Evolutionary conservation across 768 basidiomycete genomes (phyloP), one percentile per base, ranked within the genome.

Genomic region (Boletus eberwhitei): DNA sequence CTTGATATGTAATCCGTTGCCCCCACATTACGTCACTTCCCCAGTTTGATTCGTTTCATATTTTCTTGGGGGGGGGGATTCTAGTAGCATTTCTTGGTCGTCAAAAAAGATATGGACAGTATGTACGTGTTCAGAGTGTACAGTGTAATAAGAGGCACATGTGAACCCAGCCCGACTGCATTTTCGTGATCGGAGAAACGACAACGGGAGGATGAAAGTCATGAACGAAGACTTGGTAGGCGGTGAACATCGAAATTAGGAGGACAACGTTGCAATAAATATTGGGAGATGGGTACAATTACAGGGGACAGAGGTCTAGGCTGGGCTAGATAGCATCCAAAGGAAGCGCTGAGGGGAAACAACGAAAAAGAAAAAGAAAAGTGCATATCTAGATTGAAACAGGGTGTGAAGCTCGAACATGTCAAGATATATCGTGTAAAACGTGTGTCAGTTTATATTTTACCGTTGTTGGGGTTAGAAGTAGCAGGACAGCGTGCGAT

Each of bases 311-410:
- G 42, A 44, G 54, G 55, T 69, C 69, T 69, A 70, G 69, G 62
- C 69, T 55, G 59, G 42, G 63, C 69, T 71, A 69, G 69, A 71
- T 63, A 55, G 53, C 54, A 61, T 67, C 58, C 58, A 60, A 60
- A 60, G 41, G 55, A 46, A 45, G 32, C 52, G 17, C 41, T 43
- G 46, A 9, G 14, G 29, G 34, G 34, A 17, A 34, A 35, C 37
- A 34, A 53, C 29, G 44, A 31, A 24, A n/a, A 32, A 36, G 16
- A 44, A 17, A 4, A 16, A 50, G 55, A 22, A 57, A n/a, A 40
- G 64, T 64, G 35, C 67, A 71, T 69, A 69, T 72, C 70, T 72
- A 71, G 58, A 68, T 63, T 24, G 46, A 57, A 52, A 52, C 60
- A 50, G 48, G 59, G 59, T 56, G 53, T 58, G 44, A 40, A 45